Evolutionary conservation across 768 basidiomycete genomes (phyloP), one percentile per base, ranked within the genome.

Genomic region (Boletus vinaceobasis): DNA sequence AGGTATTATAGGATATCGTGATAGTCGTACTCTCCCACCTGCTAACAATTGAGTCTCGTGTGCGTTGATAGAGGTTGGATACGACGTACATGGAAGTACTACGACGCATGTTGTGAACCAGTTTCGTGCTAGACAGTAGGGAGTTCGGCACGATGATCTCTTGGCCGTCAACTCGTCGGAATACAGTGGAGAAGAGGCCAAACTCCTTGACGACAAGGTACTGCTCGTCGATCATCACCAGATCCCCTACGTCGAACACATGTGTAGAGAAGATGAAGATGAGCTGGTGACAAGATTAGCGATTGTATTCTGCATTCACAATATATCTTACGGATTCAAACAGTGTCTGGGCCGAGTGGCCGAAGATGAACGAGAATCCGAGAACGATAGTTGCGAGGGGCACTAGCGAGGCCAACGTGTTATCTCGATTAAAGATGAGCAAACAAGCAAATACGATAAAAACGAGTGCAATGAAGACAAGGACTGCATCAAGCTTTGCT

Each of bases 231-330:
- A 92, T 90, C 79, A 91, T 81, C 7, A 91, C 85, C 31, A 90
- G 71, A 62, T 92, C 89, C 7, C 89, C 89, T 7, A 91, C 86
- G 65, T 90, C 88, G 60, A 87, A 91, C n/a, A 88, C 86, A 64
- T 91, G 90, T 0, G 89, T 90, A 1, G 86, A 87, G 68, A 90
- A 90, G 55, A 90, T 90, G 74, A 91, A 91, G 62, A 91, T 87
- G 21, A 91, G 79, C 87, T 88, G 47, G 5, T 29, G 10, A 45
- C 3, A 35, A 15, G 23, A n/a, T 58, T 32, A 58, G 31, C 14
- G 39, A 44, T 48, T 15, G 19, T 21, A 38, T 14, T 36, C 17
- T 26, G 48, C 11, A 48, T 32, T 39, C 39, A 21, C 27, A 33
- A 55, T 33, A 19, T 32, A 45, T 68, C 80, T 52, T 56, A 87